These are phyloP conservation scores for Xylariaceae sp. DNA, from an alignment of 2,329 filamentous ascomycete species.

Conservation along the genomic window DNA sequence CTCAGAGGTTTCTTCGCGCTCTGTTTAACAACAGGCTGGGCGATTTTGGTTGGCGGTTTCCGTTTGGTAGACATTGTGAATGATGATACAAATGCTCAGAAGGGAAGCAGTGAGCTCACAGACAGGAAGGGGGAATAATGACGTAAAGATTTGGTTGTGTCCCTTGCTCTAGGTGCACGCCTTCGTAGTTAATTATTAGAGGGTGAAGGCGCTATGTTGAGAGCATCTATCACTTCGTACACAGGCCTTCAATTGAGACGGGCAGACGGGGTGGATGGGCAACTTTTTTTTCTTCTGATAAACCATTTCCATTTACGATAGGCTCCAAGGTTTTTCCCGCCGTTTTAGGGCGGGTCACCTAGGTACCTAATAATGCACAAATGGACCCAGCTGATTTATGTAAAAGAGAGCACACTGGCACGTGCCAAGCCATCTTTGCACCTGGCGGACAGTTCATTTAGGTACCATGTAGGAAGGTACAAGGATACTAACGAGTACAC, in stretches of 20 bases:
- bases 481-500: too few species aligned
- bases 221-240: conserved; percentile 10
- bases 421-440: neutral
- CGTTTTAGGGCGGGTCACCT: neutral
- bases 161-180: neutral
- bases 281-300: conserved; percentile 20
- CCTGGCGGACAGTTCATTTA: too few species aligned
- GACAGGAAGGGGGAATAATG: neutral
- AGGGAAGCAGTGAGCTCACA: neutral
- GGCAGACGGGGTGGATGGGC: neutral
- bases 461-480: too few species aligned
- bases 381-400: too few species aligned
- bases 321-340: conserved; percentile 22
- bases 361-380: too few species aligned
- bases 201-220: conserved; percentile 2
- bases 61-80: conserved; percentile 61
- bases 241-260: conserved; percentile 1
- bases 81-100: neutral
- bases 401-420: too few species aligned
- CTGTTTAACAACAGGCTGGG: conserved; percentile 56
- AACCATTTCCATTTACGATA: conserved; percentile 12
- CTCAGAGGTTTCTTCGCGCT: conserved; percentile 55
- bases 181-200: neutral
- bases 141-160: neutral
- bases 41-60: conserved; percentile 61